Base-by-base conservation (phyloP, 495 filamentous ascomycete species). In the Hypoxylon intermedium region DNA sequence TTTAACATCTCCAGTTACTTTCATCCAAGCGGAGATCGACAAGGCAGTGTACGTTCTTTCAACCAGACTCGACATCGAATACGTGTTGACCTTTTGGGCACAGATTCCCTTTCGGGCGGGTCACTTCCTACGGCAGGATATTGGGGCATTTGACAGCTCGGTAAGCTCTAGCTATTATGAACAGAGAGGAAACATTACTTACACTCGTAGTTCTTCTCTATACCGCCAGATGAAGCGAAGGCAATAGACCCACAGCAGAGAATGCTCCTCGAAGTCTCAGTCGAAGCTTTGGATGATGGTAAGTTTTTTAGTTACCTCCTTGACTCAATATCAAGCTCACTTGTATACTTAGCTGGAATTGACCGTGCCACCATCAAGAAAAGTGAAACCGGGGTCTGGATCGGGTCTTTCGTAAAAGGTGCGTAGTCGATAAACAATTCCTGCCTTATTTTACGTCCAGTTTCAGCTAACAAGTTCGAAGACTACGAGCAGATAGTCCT, bases 1-100 rank as follows among this genome's bases (percentile, higher is more conserved):
- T 91, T 90, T 75, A 71, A 75, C 51, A 69, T 62, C 12, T 82
- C 88, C 58, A 85, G 86, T 12, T 85, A 90, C 51, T 83, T 85
- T 82, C 54, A 89, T 88, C 68, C 87, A 82, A 62, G 86, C 80
- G 53, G 60, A 9, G 56, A 58, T 24, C 53, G 60, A 34, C 53
- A 63, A 16, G 60, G 60, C 13, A 63, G 41, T 16, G 60, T 63
- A 44, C 7, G 51, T 53, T 6, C 9, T 21, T 9, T 2, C n/a
- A 9, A n/a, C n/a, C 13, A n/a, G 36, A 0, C 15, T 4, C 3
- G 3, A 24, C 1, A 12, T 18, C 46, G 20, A 26, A 31, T 36
- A 7, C 6, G 15, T 6, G 19, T 26, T 63, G 23, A 63, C 36
- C 5, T 0, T 26, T 16, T 53, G 12, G 5, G 2, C 34, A 3